phyloP scores from a whole-genome alignment of 768 basidiomycete species.

The Lyophyllum atratum region DNA sequence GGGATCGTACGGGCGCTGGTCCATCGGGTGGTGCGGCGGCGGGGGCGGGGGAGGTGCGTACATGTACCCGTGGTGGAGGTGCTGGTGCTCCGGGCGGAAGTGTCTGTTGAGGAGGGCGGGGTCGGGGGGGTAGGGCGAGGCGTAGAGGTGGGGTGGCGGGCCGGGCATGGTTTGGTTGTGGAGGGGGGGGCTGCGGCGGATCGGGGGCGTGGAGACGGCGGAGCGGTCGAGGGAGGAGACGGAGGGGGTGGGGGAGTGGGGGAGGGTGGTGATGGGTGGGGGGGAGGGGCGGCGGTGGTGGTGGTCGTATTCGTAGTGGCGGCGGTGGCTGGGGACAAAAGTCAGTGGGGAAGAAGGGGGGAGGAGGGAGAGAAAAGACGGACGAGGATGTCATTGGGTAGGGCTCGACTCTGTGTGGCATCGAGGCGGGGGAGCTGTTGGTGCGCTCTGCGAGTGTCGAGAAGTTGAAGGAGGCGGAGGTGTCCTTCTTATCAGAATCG shows the following conservation, averaged over 20 bases:
- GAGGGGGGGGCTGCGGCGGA: slow-evolving; percentile 42
- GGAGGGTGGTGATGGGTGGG: slow-evolving; percentile 46
- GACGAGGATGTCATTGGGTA: slow-evolving; percentile 31
- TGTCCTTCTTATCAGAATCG: slow-evolving; percentile 40
- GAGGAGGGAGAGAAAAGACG: slow-evolving; percentile 16
- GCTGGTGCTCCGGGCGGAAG: slow-evolving; percentile 26
- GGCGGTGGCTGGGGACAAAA: slow-evolving; percentile 24
- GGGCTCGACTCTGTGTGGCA: slow-evolving; percentile 53
- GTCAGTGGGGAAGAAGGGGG: background rate
- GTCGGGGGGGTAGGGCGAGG: slow-evolving; percentile 37
- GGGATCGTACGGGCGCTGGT: background rate
- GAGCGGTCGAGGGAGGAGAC: slow-evolving; percentile 62
- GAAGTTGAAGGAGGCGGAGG: slow-evolving; percentile 18
- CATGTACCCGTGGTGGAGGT: slow-evolving; percentile 33
- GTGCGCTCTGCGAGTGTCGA: slow-evolving; percentile 17
- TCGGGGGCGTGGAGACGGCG: slow-evolving; percentile 59
- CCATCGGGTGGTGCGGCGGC: too few species aligned
- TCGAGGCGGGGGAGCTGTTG: slow-evolving; percentile 26
- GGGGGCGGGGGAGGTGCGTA: slow-evolving; percentile 24
- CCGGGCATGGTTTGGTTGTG: slow-evolving; percentile 28
- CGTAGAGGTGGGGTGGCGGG: slow-evolving; percentile 35
- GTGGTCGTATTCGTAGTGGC: slow-evolving; percentile 32
- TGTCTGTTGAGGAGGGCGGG: slow-evolving; percentile 28
- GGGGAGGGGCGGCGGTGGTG: slow-evolving; percentile 33
- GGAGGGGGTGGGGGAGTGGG: slow-evolving; percentile 64